Percentiles rank a stretch among this genome's conserved stretches.
Conservation (phyloP, 139 green algal genomes). For the Gonium pectorale region DNA sequence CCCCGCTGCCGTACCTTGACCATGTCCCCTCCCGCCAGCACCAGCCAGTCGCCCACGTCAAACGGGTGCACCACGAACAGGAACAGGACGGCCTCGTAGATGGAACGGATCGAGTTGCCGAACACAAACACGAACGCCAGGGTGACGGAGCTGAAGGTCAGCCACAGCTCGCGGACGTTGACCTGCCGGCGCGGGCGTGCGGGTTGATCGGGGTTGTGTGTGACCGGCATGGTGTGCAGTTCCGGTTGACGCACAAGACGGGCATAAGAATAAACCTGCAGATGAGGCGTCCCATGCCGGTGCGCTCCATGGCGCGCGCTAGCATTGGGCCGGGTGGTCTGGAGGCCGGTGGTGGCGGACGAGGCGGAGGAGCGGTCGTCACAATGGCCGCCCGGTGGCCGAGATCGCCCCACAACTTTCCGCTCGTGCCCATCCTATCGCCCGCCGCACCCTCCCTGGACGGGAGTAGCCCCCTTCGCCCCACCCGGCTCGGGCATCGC, state of each 20-base stretch:
- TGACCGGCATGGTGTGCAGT: too few relatives aligned
- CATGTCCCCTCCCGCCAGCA: slow-evolving; percentile 46
- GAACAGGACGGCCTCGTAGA: slow-evolving; percentile 77
- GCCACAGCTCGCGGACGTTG: slow-evolving; percentile 61
- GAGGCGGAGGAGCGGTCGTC: too few relatives aligned
- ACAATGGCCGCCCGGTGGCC: too few relatives aligned
- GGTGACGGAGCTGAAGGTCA: slow-evolving; percentile 57
- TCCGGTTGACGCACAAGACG: too few relatives aligned
- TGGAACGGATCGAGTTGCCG: slow-evolving; percentile 63
- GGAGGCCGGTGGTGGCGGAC: not conserved
- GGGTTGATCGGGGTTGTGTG: not conserved
- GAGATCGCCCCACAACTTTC: too few relatives aligned
- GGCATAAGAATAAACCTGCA: too few relatives aligned
- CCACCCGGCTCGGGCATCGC: too few relatives aligned
- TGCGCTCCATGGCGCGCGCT: too few relatives aligned
- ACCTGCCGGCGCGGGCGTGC: slow-evolving; percentile 43
- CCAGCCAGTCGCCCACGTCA: slow-evolving; percentile 76
- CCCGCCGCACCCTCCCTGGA: too few relatives aligned
- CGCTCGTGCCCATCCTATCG: too few relatives aligned
- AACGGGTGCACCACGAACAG: slow-evolving; percentile 84
- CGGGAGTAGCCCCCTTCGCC: not conserved
- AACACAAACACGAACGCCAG: slow-evolving; percentile 75
- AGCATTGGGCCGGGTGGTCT: not conserved
- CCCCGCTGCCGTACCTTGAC: slow-evolving; percentile 39
- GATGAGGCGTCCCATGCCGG: too few relatives aligned